These are phyloP conservation scores for Saxispiralis lemnorum DNA, from an alignment of 495 filamentous ascomycete genomes.

Conservation along the genomic window DNA sequence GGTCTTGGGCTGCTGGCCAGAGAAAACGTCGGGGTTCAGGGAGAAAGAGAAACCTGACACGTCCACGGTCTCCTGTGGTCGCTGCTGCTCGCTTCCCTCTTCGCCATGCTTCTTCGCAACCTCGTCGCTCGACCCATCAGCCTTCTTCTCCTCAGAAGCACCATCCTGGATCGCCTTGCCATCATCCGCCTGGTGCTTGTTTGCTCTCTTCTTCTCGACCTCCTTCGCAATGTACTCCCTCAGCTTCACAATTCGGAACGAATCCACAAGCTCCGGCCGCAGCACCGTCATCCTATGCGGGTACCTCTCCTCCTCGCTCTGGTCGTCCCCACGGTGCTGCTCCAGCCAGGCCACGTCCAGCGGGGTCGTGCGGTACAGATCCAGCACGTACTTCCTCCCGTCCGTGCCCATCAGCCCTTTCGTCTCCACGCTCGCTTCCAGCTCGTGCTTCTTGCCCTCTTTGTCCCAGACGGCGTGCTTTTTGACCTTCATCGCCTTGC, in stretches of 20 bases:
- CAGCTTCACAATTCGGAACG: slow-evolving; percentile 67
- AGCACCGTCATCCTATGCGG: slow-evolving; percentile 92
- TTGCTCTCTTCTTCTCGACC: slow-evolving; percentile 25
- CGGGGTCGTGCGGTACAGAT: slow-evolving; percentile 87
- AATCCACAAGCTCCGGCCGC: slow-evolving; percentile 72
- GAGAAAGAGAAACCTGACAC: slow-evolving; percentile 72
- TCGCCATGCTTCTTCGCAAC: slow-evolving; percentile 1
- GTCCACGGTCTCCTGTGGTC: slow-evolving; percentile 47
- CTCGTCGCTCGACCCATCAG: slow-evolving; percentile 2
- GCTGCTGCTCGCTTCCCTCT: slow-evolving; percentile 17
- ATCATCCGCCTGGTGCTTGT: slow-evolving; percentile 9
- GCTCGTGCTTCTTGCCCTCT: slow-evolving; percentile 70
- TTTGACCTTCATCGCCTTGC: slow-evolving; percentile 73
- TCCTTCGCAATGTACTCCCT: slow-evolving; percentile 67
- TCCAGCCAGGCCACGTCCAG: slow-evolving; percentile 85
- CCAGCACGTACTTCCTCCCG: slow-evolving; percentile 88
- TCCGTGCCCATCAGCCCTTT: slow-evolving; percentile 97
- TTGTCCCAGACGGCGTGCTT: slow-evolving; percentile 97
- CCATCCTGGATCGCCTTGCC: slow-evolving; percentile 14
- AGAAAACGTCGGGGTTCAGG: slow-evolving; percentile 90
- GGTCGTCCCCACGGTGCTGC: slow-evolving; percentile 33
- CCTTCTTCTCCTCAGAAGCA: slow-evolving; percentile 4
- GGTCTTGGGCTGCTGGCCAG: slow-evolving; percentile 76
- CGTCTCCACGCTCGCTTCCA: slow-evolving; percentile 93
- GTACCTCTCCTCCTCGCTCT: slow-evolving; percentile 38